phyloP scores from a whole-genome alignment of 495 filamentous ascomycete species.

The Massariosphaeria phaeospora region DNA sequence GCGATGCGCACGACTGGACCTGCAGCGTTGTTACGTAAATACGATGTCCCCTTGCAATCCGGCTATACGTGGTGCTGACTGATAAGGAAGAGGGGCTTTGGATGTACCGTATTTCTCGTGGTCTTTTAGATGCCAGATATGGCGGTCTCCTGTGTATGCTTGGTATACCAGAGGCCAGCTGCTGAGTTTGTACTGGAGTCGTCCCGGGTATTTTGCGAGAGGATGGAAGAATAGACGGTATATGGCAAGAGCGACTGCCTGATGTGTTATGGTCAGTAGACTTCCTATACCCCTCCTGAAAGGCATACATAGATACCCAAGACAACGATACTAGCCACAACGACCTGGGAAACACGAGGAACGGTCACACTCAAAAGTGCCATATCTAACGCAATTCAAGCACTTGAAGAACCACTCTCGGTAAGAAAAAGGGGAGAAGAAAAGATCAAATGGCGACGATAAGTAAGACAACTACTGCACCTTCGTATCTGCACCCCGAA shows the following conservation, averaged over 20 bases:
- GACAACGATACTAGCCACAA: neutral
- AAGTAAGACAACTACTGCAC: too few relatives aligned
- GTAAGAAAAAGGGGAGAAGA: too few relatives aligned
- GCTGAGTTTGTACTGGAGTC: slow-evolving; percentile 26
- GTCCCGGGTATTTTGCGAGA: slow-evolving; percentile 30
- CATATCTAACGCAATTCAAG: too few relatives aligned
- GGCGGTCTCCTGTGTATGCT: slow-evolving; percentile 25
- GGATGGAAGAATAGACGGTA: slow-evolving; percentile 30
- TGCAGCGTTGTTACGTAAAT: too few relatives aligned
- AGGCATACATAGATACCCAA: neutral
- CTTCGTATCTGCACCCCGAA: too few relatives aligned
- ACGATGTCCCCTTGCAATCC: too few relatives aligned
- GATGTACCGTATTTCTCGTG: slow-evolving; percentile 36
- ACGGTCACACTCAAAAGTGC: neutral
- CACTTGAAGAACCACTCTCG: too few relatives aligned
- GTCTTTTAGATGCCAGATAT: slow-evolving; percentile 23
- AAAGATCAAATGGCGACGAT: too few relatives aligned
- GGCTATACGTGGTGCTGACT: too few relatives aligned
- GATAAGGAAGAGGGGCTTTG: neutral
- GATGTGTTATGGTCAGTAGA: neutral
- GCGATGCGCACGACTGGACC: slow-evolving; percentile 35
- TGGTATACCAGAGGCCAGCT: slow-evolving; percentile 28
- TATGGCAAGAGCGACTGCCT: slow-evolving; percentile 17
- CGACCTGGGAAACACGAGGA: neutral
- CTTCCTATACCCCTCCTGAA: neutral